Base-by-base conservation (phyloP, 495 filamentous ascomycete genomes). In the Hypomontagnella submonticulosa region DNA sequence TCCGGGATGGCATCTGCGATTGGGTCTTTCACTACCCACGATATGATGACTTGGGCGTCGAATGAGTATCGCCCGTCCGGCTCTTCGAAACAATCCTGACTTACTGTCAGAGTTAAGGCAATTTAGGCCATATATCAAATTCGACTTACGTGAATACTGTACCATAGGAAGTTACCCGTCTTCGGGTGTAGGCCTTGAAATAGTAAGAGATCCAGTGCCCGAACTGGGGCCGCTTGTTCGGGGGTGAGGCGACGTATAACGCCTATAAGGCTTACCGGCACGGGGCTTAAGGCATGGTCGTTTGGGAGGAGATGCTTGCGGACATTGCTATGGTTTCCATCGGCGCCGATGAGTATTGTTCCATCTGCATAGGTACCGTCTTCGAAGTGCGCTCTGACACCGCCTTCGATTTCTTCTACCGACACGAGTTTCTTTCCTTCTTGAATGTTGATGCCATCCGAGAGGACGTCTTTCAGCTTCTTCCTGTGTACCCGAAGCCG, bases 131-230 rank as follows among this genome's bases (percentile, higher is more conserved):
- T 37, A 55, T 13, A 40, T 33, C 15, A 20, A 59, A 18, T 12
- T 50, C 9, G 30, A 61, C 81, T 78, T 15, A 81, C 82, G 62
- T 84, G 41, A 11, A 55, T 62, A 40, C 58, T 44, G 12, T 63
- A 87, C 70, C 81, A 88, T 0, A 88, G 57, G 54, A 82, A 88
- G 15, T 79, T 75, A 6, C 81, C 75, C 4, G 85, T 81, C 1
- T 80, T 76, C 0, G 85, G 83, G 64, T 88, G 80, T n/a, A 80
- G 75, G 6, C 85, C 85, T 46, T 87, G 83, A 66, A 88, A 87
- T 11, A 89, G 79, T 16, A 83, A 79, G 1, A 85, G 87, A 37
- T 87, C 84, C 34, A 86, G 76, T 3, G 73, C 74, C 12, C 79
- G 71, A 23, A 83, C 77, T 4, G 77, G 77, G 1, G 71, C 69